A percentile compares a stretch with the other conserved stretches of the same genome.
Conservation (phyloP, 495 filamentous ascomycete species). For the Talaromyces thailandensis region DNA sequence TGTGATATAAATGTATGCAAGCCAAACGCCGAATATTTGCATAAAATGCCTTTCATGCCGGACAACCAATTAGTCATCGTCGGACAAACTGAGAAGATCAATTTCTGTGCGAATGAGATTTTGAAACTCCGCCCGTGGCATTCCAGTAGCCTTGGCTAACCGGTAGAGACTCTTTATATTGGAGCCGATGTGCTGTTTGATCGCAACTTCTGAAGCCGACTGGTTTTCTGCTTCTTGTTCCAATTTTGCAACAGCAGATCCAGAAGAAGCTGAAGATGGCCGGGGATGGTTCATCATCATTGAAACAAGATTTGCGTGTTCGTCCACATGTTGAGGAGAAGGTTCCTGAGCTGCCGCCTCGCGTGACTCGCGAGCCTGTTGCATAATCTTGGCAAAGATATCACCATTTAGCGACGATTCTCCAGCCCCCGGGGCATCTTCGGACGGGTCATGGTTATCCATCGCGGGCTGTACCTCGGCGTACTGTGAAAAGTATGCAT, state of each 20-base stretch:
- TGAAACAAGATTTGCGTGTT: slow-evolving; percentile 8
- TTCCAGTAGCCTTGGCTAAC: slow-evolving; percentile 68
- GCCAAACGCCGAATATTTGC: neutral
- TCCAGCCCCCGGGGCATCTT: slow-evolving; percentile 41
- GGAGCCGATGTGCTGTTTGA: slow-evolving; percentile 82
- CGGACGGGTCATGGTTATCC: slow-evolving; percentile 77
- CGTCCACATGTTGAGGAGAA: slow-evolving; percentile 8
- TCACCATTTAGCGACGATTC: slow-evolving; percentile 47
- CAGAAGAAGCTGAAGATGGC: slow-evolving; percentile 42
- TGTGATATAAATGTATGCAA: neutral
- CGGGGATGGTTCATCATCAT: slow-evolving; percentile 32
- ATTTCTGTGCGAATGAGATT: slow-evolving; percentile 70
- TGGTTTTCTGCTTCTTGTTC: slow-evolving; percentile 56
- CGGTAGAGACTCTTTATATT: slow-evolving; percentile 85
- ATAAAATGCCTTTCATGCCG: neutral
- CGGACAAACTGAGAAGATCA: slow-evolving; percentile 66
- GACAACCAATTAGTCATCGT: slow-evolving; percentile 41
- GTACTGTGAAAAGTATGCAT: slow-evolving; percentile 77
- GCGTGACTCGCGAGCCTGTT: slow-evolving; percentile 20
- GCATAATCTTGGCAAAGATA: slow-evolving; percentile 28
- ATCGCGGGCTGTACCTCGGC: slow-evolving; percentile 80
- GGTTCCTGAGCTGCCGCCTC: slow-evolving; percentile 11
- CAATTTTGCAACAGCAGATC: slow-evolving; percentile 53
- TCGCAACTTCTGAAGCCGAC: slow-evolving; percentile 63
- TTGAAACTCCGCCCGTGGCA: slow-evolving; percentile 79